Evolutionary conservation across 2,329 filamentous ascomycete genomes (phyloP).

Genomic region (Trichoderma hamatum): DNA sequence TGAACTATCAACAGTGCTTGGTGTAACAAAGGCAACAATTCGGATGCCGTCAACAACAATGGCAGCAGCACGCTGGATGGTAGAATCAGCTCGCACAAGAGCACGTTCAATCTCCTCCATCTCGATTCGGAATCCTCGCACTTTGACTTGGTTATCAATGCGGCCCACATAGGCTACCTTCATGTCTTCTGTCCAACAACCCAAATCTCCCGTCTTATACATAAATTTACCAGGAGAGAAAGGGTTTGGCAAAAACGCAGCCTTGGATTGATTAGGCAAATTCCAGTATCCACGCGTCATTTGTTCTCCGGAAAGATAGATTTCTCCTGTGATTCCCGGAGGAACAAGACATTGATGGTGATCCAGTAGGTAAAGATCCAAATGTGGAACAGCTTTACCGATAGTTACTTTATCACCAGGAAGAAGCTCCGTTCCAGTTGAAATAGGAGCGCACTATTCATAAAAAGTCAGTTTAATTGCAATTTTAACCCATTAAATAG

Average conservation of each 20-base stretch:
- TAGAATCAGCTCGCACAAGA: background rate
- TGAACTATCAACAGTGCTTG: background rate
- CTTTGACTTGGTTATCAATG: conserved; percentile 5
- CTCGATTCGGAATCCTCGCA: background rate
- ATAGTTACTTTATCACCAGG: background rate
- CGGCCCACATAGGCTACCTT: background rate
- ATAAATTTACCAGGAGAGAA: background rate
- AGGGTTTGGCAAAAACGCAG: background rate
- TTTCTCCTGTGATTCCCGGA: background rate
- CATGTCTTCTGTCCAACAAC: conserved; percentile 7
- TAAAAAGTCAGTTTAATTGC: background rate
- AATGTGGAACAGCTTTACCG: background rate
- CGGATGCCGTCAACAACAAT: background rate
- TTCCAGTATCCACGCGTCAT: conserved; percentile 2
- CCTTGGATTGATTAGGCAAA: background rate
- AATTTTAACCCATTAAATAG: background rate
- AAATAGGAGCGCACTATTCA: background rate
- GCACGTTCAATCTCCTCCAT: conserved; percentile 8
- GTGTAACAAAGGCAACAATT: conserved; percentile 4
- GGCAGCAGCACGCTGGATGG: background rate
- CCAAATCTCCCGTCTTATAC: background rate
- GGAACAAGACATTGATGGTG: background rate
- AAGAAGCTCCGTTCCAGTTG: background rate
- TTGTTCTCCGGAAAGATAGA: conserved; percentile 7
- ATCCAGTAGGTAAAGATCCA: background rate